Percentiles rank a stretch among this genome's conserved stretches.
Conservation (phyloP, 441 rosid genomes). For the Croton setiger region DNA sequence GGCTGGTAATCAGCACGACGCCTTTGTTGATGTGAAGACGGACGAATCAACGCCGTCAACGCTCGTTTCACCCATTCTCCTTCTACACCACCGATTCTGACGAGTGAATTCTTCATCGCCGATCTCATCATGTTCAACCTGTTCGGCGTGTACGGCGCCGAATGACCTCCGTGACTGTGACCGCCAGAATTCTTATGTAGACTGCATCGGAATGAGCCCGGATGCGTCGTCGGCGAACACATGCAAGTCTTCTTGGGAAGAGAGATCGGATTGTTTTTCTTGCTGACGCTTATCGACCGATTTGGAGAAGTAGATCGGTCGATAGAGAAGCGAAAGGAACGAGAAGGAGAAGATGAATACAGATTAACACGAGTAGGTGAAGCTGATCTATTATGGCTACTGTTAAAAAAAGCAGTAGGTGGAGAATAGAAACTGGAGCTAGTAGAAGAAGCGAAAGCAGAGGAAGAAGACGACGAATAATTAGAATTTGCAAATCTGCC, state of each 20-base stretch:
- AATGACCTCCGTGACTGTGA: slow-evolving; percentile 21
- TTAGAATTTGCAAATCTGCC: slow-evolving; percentile 32
- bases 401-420: slow-evolving; percentile 37
- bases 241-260: slow-evolving; percentile 56
- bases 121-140: slow-evolving; percentile 76
- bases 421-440: slow-evolving; percentile 59
- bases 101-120: slow-evolving; percentile 84
- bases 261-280: slow-evolving; percentile 34
- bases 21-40: slow-evolving; percentile 68
- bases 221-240: slow-evolving; percentile 92
- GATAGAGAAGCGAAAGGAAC: slow-evolving; percentile 60
- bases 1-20: slow-evolving; percentile 61
- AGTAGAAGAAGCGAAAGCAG: slow-evolving; percentile 69
- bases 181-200: slow-evolving; percentile 43
- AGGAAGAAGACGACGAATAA: slow-evolving; percentile 24
- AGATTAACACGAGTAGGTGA: slow-evolving; percentile 64
- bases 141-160: slow-evolving; percentile 38
- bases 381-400: slow-evolving; percentile 32
- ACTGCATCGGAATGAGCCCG: slow-evolving; percentile 79
- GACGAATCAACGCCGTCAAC: slow-evolving; percentile 66
- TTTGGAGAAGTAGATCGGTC: slow-evolving; percentile 70
- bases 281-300: slow-evolving; percentile 47
- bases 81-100: slow-evolving; percentile 79
- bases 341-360: slow-evolving; percentile 30
- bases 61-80: slow-evolving; percentile 83